Percentiles rank a stretch among this genome's conserved stretches.
phyloP scores from a whole-genome alignment of 495 filamentous ascomycete species.

The Neurospora sp. region DNA sequence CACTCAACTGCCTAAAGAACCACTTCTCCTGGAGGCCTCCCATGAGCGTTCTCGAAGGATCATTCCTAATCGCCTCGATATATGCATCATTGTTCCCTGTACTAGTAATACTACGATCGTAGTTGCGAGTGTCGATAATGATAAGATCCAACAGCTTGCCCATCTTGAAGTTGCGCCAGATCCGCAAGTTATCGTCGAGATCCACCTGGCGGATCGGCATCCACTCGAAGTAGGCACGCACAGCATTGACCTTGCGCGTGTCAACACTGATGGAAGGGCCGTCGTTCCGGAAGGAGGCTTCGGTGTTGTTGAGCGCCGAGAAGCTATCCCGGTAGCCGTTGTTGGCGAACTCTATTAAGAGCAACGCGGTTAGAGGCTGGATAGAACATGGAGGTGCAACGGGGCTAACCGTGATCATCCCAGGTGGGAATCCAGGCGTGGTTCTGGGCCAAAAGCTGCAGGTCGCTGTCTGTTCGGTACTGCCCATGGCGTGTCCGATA shows the following conservation, averaged over 20 bases:
- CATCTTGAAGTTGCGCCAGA: constrained; percentile 54
- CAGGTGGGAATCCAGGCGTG: constrained; percentile 58
- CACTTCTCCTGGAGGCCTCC: constrained; percentile 53
- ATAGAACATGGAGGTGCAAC: not conserved
- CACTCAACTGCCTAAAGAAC: constrained; percentile 47
- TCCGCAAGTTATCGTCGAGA: constrained; percentile 56
- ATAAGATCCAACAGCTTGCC: constrained; percentile 51
- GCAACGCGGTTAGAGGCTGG: not conserved
- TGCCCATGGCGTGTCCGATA: constrained; percentile 49
- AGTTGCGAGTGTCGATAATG: constrained; percentile 56
- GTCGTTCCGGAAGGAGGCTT: constrained; percentile 48
- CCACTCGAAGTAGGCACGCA: constrained; percentile 60
- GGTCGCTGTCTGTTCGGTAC: constrained; percentile 34
- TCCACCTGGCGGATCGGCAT: constrained; percentile 44
- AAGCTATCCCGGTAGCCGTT: constrained; percentile 50
- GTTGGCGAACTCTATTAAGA: constrained; percentile 45
- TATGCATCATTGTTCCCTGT: constrained; percentile 47
- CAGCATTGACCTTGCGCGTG: constrained; percentile 58
- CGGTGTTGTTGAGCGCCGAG: constrained; percentile 50
- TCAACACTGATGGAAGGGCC: constrained; percentile 49
- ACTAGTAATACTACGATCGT: constrained; percentile 45
- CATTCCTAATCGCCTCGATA: constrained; percentile 43
- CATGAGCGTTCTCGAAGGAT: constrained; percentile 50
- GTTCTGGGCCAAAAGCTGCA: constrained; percentile 42
- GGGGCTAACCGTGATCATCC: constrained; percentile 50